A percentile compares a stretch with the other conserved stretches of the same genome.
phyloP scores from a whole-genome alignment of 208 protist species.

The Leishmania mexicana region DNA sequence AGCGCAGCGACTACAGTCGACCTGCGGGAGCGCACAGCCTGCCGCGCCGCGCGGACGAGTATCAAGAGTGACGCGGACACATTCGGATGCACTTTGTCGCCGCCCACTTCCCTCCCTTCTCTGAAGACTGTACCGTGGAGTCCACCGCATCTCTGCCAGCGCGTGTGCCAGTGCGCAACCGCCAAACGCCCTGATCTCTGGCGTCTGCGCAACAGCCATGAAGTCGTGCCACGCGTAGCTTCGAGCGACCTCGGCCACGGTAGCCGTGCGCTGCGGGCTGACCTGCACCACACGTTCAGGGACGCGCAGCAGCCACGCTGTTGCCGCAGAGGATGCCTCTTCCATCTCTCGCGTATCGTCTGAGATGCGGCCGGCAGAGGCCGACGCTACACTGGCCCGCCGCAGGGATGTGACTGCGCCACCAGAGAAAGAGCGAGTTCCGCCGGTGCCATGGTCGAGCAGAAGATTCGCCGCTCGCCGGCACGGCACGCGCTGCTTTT shows the following conservation, averaged over 20 bases:
- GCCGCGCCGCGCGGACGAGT: neutral
- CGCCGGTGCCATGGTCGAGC: neutral
- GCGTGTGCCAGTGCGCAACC: constrained; percentile 13
- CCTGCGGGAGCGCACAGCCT: neutral
- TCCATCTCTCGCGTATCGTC: neutral
- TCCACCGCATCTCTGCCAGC: constrained; percentile 19
- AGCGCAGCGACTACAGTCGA: constrained; percentile 53
- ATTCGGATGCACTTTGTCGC: constrained; percentile 2
- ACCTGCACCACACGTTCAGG: constrained; percentile 1
- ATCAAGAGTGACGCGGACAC: constrained; percentile 6
- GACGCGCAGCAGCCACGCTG: constrained; percentile 19
- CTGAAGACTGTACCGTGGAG: constrained; percentile 16
- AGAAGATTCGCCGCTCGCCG: constrained; percentile 19
- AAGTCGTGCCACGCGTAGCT: constrained; percentile 17
- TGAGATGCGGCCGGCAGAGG: neutral
- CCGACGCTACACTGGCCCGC: neutral
- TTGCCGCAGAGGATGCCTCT: constrained; percentile 2
- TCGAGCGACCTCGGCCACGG: constrained; percentile 30
- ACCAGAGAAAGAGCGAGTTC: neutral
- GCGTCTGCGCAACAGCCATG: constrained; percentile 16
- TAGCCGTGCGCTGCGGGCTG: constrained; percentile 10
- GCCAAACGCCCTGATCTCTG: constrained; percentile 28
- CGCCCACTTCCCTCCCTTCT: neutral
- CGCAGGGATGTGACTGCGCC: neutral
- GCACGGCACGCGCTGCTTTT: constrained; percentile 47